These are phyloP conservation scores for Curvularia verruculosa DNA, from an alignment of 2,329 filamentous ascomycete genomes.

Conservation along the genomic window DNA sequence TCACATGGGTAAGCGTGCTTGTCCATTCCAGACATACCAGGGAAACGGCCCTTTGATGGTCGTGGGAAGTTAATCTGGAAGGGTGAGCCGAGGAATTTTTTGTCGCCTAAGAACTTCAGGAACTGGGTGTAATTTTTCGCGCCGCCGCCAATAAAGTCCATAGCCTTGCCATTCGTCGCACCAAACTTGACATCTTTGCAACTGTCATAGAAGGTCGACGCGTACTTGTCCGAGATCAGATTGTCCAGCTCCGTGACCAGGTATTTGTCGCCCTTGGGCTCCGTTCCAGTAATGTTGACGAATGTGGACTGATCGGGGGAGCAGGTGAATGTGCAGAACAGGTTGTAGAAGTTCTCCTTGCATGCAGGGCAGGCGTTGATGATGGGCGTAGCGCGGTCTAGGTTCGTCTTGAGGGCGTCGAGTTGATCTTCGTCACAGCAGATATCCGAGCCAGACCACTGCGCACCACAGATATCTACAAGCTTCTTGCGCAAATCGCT, in stretches of 20 bases:
- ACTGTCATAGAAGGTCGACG: conserved; percentile 88
- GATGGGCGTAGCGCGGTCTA: conserved; percentile 85
- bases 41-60: conserved; percentile 63
- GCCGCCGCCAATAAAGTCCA: conserved; percentile 94
- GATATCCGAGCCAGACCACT: conserved; percentile 83
- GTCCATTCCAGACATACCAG: conserved; percentile 72
- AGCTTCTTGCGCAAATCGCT: conserved; percentile 75
- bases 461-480: conserved; percentile 81
- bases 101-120: conserved; percentile 89
- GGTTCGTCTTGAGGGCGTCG: conserved; percentile 77
- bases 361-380: conserved; percentile 95
- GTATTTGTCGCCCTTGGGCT: conserved; percentile 64
- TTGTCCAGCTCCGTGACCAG: conserved; percentile 92
- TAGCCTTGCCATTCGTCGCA: conserved; percentile 88
- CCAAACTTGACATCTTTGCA: conserved; percentile 99
- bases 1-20: conserved; percentile 86
- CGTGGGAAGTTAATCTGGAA: conserved; percentile 96
- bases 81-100: conserved; percentile 88
- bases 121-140: conserved; percentile 88
- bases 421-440: conserved; percentile 87
- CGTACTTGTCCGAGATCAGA: conserved; percentile 82
- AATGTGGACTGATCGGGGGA: conserved; percentile 96
- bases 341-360: conserved; percentile 97
- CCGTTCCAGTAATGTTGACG: conserved; percentile 83
- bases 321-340: conserved; percentile 98